Percentiles rank a stretch among this genome's conserved stretches.
These are phyloP conservation scores for Gracilaria caudata DNA, from an alignment of 23 red algal species.

Conservation along the genomic window DNA sequence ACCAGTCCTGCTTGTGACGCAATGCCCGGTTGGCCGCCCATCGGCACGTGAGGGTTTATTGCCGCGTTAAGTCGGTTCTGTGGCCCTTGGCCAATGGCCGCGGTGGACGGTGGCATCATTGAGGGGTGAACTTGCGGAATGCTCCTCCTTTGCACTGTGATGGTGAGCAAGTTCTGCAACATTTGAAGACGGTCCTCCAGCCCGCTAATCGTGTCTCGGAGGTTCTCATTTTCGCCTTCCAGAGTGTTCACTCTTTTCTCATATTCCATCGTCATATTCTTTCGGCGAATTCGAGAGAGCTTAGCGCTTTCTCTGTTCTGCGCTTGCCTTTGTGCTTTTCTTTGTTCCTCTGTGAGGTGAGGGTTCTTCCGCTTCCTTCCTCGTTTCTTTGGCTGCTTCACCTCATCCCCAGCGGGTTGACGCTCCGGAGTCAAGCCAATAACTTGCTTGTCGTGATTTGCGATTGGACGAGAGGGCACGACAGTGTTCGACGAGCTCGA, in stretches of 20 bases:
- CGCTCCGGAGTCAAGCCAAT: conserved; percentile 35
- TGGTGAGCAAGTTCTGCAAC: conserved; percentile 69
- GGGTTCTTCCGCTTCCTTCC: conserved; percentile 78
- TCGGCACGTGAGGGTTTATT: conserved; percentile 7
- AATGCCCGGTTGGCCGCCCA: neutral
- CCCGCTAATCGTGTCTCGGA: conserved; percentile 55
- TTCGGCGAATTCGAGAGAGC: conserved; percentile 70
- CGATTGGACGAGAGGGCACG: neutral
- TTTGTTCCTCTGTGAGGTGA: conserved; percentile 69
- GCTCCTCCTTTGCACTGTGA: conserved; percentile 47
- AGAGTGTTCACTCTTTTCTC: conserved; percentile 52
- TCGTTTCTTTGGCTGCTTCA: conserved; percentile 65
- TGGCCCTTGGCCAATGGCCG: conserved; percentile 6
- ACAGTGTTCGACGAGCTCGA: neutral
- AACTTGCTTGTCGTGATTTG: conserved; percentile 25
- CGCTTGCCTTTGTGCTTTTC: conserved; percentile 60
- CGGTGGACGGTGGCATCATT: conserved; percentile 12
- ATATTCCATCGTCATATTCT: conserved; percentile 61
- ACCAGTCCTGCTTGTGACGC: conserved; percentile 4
- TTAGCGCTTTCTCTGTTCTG: conserved; percentile 83
- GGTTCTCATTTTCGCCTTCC: conserved; percentile 60
- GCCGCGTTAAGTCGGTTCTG: conserved; percentile 12
- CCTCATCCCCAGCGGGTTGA: neutral
- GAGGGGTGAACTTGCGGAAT: conserved; percentile 42
- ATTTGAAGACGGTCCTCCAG: conserved; percentile 64